These are phyloP conservation scores for Arabis alpina DNA, from an alignment of 345 rosid genomes.

Conservation along the genomic window DNA sequence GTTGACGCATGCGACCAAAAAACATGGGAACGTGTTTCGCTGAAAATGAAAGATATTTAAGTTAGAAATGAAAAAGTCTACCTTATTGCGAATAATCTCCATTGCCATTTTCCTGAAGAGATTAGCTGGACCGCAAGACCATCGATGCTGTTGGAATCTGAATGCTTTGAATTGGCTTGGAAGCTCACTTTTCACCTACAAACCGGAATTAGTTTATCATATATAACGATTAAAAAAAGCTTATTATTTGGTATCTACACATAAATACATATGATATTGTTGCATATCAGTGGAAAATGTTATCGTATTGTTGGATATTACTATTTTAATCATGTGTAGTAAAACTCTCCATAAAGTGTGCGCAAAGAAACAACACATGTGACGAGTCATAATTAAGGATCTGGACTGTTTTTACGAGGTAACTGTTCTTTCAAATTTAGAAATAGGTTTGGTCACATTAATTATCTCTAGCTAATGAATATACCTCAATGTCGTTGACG, in stretches of 20 bases:
- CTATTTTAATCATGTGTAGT: neutral
- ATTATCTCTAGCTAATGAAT: neutral
- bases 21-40: neutral
- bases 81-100: constrained; percentile 58
- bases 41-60: neutral
- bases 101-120: constrained; percentile 62
- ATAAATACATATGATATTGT: neutral
- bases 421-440: neutral
- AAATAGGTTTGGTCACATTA: neutral
- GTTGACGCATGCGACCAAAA: constrained; percentile 21
- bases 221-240: neutral
- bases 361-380: constrained; percentile 35
- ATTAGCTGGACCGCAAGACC: constrained; percentile 81
- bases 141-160: constrained; percentile 65
- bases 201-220: neutral
- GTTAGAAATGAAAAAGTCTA: constrained; percentile 1
- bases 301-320: neutral
- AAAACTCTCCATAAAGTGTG: constrained; percentile 21
- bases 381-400: constrained; percentile 15
- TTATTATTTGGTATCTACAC: neutral
- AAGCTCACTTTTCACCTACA: constrained; percentile 65
- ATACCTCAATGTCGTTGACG: constrained; percentile 80
- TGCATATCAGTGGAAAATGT: neutral
- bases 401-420: constrained; percentile 24
- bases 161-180: constrained; percentile 66